Base-by-base conservation (phyloP, 345 rosid genomes). In the Rhodomyrtus tomentosa region DNA sequence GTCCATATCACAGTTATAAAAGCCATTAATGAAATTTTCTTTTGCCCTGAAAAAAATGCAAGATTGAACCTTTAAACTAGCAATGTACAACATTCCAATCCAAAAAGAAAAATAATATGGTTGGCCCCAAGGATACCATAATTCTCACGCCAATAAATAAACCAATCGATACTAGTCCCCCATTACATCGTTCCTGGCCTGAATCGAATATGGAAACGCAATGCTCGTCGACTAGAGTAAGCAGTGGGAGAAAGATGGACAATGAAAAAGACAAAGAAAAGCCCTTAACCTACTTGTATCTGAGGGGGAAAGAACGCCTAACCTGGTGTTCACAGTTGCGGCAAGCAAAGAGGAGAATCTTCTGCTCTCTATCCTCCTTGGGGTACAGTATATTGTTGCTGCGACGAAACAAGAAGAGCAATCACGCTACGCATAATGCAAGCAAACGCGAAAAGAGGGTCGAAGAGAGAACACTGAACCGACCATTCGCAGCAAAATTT, bases 261-360 rank as follows among this genome's bases (percentile, higher is more conserved):
- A 40, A 40, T 24, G 74, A 2, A 59, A 21, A 36, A 32, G 80
- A 49, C 32, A 13, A 15, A 36, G 25, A 40, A 25, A 18, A 68
- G 12, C 27, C 29, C 80, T 27, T 58, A 53, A 59, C 4, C 15
- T 5, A 51, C 6, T 13, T 20, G 42, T 2, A 51, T 29, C 0
- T 24, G 38, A 79, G 51, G 72, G 74, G 52, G 21, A 53, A 68
- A 74, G 45, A 45, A 80, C 50, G 4, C 4, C 22, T 4, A 32
- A 89, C 92, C 89, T 90, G 91, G 83, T 91, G 93, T 52, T 91
- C 91, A 80, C 93, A 91, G 74, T 90, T 91, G 52, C 92, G 93
- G 88, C 92, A 91, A 68, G 93, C 92, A 80, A 85, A 91, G 56
- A 90, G 87, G 7, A 90, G 91, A 45, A 88, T 82, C 86, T 87